These are phyloP conservation scores for Myxozyma sirexii DNA, from an alignment of 805 yeast species.

Conservation along the genomic window DNA sequence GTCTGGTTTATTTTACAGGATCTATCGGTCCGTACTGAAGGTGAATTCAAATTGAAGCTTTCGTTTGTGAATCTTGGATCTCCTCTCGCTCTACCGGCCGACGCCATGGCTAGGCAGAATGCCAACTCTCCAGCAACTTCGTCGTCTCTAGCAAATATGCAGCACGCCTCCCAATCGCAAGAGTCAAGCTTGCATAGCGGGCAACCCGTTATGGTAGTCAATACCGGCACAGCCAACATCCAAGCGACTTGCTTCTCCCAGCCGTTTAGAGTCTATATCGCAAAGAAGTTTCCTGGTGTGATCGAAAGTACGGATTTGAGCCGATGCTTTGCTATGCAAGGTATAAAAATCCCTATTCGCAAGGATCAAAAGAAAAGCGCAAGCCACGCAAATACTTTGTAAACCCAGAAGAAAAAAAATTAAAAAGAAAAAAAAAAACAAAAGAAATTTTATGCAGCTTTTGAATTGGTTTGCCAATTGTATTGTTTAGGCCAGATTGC, in stretches of 20 bases:
- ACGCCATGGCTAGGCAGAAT: neutral
- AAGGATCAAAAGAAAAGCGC: conserved; percentile 30
- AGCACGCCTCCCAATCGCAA: neutral
- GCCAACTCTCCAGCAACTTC: conserved; percentile 4
- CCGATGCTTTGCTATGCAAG: conserved; percentile 49
- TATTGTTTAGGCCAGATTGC: too few relatives aligned
- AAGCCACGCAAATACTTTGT: neutral
- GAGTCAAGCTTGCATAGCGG: neutral
- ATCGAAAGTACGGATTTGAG: conserved; percentile 48
- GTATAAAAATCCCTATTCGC: conserved; percentile 49
- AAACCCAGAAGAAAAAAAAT: too few relatives aligned
- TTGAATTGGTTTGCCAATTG: too few relatives aligned
- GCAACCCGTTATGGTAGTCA: conserved; percentile 29
- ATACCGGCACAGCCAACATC: conserved; percentile 35
- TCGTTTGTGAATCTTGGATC: conserved; percentile 43
- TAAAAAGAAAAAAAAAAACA: too few relatives aligned
- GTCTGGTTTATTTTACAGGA: conserved; percentile 51
- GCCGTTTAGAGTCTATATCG: conserved; percentile 47
- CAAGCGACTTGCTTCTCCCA: conserved; percentile 43
- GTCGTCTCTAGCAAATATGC: conserved; percentile 2
- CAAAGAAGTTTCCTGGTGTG: conserved; percentile 52
- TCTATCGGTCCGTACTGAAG: conserved; percentile 49
- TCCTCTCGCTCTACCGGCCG: conserved; percentile 10
- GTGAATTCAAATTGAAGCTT: conserved; percentile 47
- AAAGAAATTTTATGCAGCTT: too few relatives aligned